These are phyloP conservation scores for Endoconidiophora polonica DNA, from an alignment of 2,329 filamentous ascomycete species.

Conservation along the genomic window DNA sequence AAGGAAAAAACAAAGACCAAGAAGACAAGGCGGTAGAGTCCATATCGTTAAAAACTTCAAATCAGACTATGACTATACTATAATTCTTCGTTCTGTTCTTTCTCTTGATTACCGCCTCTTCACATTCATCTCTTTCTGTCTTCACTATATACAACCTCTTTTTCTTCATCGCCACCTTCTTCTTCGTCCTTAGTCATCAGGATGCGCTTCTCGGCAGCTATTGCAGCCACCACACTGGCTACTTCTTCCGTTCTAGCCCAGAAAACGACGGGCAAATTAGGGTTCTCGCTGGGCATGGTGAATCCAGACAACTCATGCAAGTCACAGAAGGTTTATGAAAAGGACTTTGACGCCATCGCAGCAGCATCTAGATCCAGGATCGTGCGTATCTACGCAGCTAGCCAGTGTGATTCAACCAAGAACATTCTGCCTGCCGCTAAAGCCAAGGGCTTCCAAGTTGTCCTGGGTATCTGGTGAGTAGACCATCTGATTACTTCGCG, in stretches of 20 bases:
- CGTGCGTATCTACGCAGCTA: constrained; percentile 50
- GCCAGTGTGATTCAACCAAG: constrained; percentile 47
- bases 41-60: background rate
- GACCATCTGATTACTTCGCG: too few species aligned
- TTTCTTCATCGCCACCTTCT: background rate
- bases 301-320: constrained; percentile 45
- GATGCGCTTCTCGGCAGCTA: constrained; percentile 11
- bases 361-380: constrained; percentile 31
- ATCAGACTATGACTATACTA: background rate
- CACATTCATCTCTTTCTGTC: background rate
- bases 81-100: background rate
- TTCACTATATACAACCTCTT: background rate
- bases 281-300: constrained; percentile 51
- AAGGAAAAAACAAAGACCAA: background rate
- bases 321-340: constrained; percentile 41
- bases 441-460: constrained; percentile 45
- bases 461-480: constrained; percentile 52
- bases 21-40: background rate
- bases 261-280: constrained; percentile 27
- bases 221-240: constrained; percentile 12
- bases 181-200: background rate
- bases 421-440: constrained; percentile 50
- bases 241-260: constrained; percentile 22
- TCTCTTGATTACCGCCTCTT: background rate
- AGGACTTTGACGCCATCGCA: constrained; percentile 46